Base-by-base conservation (phyloP, 768 basidiomycete species). In the Floccularia luteovirens region DNA sequence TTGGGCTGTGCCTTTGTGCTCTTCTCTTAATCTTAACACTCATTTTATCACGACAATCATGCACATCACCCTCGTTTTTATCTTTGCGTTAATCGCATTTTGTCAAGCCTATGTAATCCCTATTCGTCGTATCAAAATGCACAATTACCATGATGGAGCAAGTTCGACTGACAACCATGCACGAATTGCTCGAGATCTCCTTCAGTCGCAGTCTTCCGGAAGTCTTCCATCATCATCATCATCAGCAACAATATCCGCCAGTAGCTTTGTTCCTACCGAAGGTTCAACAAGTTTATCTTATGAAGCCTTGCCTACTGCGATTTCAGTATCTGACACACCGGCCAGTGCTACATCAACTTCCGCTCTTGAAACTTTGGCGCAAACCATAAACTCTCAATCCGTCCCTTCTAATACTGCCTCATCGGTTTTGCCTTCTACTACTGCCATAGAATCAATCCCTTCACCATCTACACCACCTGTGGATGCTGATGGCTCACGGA, bases 401-500 rank as follows among this genome's bases (percentile, higher is more conserved):
- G 11, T 23, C 13, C 5, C 28, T 12, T 14, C 31, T 20, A 23
- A 24, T 22, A 12, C 1, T 11, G 24, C 38, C 5, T 24, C 43
- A 24, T 25, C 36, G 30, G 4, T 27, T 21, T 35, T 36, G 14
- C 19, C 39, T 20, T 31, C 39, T 2, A 4, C 31, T 19, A 31
- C 21, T 8, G 30, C n/a, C n/a, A 27, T 36, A 19, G 32, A 27
- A 7, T 34, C 51, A 19, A n/a, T 42, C 6, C 38, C 45, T 14
- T 23, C 38, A 23, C 34, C 47, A 3, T 45, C 49, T 22, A 36
- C 46, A 24, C 41, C 48, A 30, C 46, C 53, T 17, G 36, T 30
- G 14, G 40, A 39, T 22, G 39, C 33, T 23, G 49, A 52, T 30
- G 45, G 47, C 3, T 38, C 50, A 31, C 48, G 44, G 22, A 70